Base-by-base conservation (phyloP, 164 flowering plant species). In the Chimonanthus praecox region DNA sequence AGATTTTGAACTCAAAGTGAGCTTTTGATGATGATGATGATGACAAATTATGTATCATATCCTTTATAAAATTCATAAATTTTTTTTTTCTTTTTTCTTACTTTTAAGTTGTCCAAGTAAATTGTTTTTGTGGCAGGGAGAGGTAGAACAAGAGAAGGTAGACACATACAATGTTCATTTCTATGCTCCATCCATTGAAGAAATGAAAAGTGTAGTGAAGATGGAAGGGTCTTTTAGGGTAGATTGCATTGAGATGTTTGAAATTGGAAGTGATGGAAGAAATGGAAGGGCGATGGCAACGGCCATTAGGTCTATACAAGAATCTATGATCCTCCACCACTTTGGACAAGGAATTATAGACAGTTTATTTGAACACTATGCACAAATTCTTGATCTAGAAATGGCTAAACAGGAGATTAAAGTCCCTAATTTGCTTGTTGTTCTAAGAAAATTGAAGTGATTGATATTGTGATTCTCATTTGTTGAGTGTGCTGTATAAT, bases 261-360 rank as follows among this genome's bases (percentile, higher is more conserved):
- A 85, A 68, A 75, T 84, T 16, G 87, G 83, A 71, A 80, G 67
- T 3, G 44, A n/a, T 47, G 49, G 20, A 13, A 84, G 83, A 78
- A 80, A 87, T 54, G 97, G 97, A 10, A 73, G 61, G 20, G 77
- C 46, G 0, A 86, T 89, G 5, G 91, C 97, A 0, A 88, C 13
- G 81, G 76, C 93, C 0, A 89, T 92, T 5, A 87, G 97, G 74
- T 90, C 96, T 0, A 85, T 94, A 64, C 97, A 92, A 71, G 97
- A 90, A 74, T 82, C 94, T 0, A 83, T 88, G 89, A 74, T 94
- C 1, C 10, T 71, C 43, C 80, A 83, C 69, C 97, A 94, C 67
- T 94, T 94, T 66, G 96, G 97, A 4, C 87, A 84, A 60, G 83
- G 49, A 49, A 86, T 89, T 44, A 18, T 88, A 21, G 93, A 94